phyloP scores from a whole-genome alignment of 208 protist genomes.

The Vickermania ingenoplastis region DNA sequence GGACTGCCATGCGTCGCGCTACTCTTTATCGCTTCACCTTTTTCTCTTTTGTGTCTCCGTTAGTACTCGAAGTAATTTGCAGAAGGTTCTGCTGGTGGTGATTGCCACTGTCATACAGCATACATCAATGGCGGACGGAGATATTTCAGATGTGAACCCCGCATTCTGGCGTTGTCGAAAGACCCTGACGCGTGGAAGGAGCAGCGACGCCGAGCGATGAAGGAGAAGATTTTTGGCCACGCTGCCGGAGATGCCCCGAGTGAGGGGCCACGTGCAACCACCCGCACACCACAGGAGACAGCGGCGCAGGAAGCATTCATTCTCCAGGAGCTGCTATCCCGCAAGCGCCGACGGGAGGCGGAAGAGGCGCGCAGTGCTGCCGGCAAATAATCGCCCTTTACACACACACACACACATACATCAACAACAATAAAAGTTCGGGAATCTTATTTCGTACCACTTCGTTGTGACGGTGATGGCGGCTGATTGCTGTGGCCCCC shows the following conservation, averaged over 20 bases:
- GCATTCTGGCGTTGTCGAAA: conserved; percentile 48
- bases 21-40: too few relatives aligned
- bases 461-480: too few relatives aligned
- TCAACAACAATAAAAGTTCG: too few relatives aligned
- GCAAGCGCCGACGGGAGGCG: conserved; percentile 2
- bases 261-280: background rate
- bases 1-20: too few relatives aligned
- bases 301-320: background rate
- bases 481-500: too few relatives aligned
- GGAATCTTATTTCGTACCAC: too few relatives aligned
- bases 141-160: conserved; percentile 60
- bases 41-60: too few relatives aligned
- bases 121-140: conserved; percentile 44
- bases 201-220: conserved; percentile 62
- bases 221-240: conserved; percentile 49
- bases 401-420: too few relatives aligned
- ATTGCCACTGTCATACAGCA: too few relatives aligned
- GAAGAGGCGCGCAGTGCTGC: background rate
- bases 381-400: too few relatives aligned
- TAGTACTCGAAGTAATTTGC: too few relatives aligned
- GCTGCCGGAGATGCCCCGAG: background rate
- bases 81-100: too few relatives aligned
- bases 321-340: background rate
- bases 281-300: background rate
- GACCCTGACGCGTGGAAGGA: conserved; percentile 64